Percentiles rank a stretch among this genome's conserved stretches.
These are phyloP conservation scores for Helotiales sp. DNA, from an alignment of 2,329 filamentous ascomycete genomes.

Conservation along the genomic window DNA sequence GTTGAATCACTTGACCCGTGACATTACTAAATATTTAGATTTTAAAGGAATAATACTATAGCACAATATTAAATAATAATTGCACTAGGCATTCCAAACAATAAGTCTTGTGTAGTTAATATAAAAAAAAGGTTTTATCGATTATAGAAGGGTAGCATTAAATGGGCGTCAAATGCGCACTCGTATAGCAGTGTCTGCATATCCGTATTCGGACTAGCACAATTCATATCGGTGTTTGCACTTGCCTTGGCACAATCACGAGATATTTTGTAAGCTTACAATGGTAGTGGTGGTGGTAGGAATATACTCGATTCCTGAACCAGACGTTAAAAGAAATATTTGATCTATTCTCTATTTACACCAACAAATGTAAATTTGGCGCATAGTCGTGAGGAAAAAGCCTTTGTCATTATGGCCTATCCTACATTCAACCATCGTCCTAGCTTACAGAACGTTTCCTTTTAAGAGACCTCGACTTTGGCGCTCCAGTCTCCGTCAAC, in stretches of 20 bases:
- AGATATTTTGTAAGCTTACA: background rate
- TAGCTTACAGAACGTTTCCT: constrained; percentile 13
- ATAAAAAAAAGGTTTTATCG: too few species aligned
- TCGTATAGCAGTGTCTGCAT: background rate
- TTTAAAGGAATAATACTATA: too few species aligned
- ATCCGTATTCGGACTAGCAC: too few species aligned
- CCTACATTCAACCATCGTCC: constrained; percentile 16
- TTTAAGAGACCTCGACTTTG: constrained; percentile 13
- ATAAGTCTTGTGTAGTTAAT: too few species aligned
- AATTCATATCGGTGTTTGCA: background rate
- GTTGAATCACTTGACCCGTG: too few species aligned
- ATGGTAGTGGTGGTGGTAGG: background rate
- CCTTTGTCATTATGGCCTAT: constrained; percentile 16
- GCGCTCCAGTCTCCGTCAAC: constrained; percentile 13
- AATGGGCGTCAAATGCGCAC: background rate
- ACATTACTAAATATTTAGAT: too few species aligned
- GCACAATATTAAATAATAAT: too few species aligned
- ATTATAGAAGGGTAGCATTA: too few species aligned
- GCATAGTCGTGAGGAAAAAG: constrained; percentile 15
- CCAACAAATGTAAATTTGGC: constrained; percentile 8
- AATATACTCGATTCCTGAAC: background rate
- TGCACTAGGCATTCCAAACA: too few species aligned
- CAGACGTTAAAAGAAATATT: background rate
- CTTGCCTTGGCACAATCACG: background rate
- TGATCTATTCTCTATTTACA: too few species aligned